phyloP scores from a whole-genome alignment of 768 basidiomycete genomes.

The Mycena albidolilacea region DNA sequence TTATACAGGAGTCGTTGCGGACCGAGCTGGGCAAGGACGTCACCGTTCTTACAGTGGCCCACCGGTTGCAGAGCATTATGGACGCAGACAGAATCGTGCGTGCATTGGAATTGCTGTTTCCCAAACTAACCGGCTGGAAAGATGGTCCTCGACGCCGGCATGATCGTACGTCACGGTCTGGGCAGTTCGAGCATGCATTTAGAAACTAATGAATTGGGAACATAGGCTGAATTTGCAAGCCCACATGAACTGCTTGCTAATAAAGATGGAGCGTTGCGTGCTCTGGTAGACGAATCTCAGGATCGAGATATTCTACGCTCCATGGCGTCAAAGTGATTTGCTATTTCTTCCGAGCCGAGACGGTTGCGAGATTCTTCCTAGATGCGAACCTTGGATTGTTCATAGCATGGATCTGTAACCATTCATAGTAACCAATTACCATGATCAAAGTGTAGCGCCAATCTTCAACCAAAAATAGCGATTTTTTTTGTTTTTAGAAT shows the following conservation, averaged over 20 bases:
- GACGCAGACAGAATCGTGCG: slow-evolving; percentile 44
- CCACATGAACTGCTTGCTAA: slow-evolving; percentile 16
- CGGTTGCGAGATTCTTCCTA: too few relatives aligned
- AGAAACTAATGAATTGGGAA: not conserved
- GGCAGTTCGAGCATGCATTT: not conserved
- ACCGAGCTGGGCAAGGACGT: slow-evolving; percentile 50
- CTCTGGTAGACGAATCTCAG: slow-evolving; percentile 28
- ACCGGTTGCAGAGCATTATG: slow-evolving; percentile 44
- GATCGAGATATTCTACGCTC: slow-evolving; percentile 18
- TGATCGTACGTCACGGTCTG: slow-evolving; percentile 5
- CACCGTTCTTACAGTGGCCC: slow-evolving; percentile 51
- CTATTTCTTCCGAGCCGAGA: not conserved
- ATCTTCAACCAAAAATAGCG: too few relatives aligned
- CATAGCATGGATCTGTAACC: too few relatives aligned
- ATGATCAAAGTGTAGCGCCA: too few relatives aligned
- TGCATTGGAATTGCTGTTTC: not conserved
- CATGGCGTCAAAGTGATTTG: not conserved
- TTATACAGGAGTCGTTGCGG: slow-evolving; percentile 59
- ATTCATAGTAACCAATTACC: too few relatives aligned
- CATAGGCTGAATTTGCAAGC: slow-evolving; percentile 28
- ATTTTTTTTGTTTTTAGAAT: too few relatives aligned
- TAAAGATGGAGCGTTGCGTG: slow-evolving; percentile 9
- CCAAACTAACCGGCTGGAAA: not conserved
- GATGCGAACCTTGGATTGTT: too few relatives aligned
- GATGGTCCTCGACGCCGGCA: slow-evolving; percentile 28